phyloP scores from a whole-genome alignment of 148 eudicot genomes.

The Beta vulgaris region DNA sequence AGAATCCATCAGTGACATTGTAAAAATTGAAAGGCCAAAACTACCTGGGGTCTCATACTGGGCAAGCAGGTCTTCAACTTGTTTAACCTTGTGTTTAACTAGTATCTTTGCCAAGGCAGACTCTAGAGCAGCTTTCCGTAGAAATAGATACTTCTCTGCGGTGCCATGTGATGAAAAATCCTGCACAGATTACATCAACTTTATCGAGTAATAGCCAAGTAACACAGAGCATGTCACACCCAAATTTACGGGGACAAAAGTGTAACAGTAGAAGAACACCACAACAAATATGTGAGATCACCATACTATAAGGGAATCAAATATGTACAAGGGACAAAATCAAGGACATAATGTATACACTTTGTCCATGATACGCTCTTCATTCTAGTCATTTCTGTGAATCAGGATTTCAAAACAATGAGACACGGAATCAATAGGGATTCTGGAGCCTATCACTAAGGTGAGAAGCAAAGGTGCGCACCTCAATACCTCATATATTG shows the following conservation, averaged over 20 bases:
- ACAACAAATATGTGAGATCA: not conserved
- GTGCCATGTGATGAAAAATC: constrained; percentile 57
- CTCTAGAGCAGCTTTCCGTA: constrained; percentile 51
- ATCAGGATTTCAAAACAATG: not conserved
- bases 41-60: constrained; percentile 56
- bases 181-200: constrained; percentile 36
- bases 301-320: not conserved
- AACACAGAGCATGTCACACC: not conserved
- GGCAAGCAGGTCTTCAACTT: constrained; percentile 56
- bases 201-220: not conserved
- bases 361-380: not conserved
- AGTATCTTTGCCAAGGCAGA: constrained; percentile 73
- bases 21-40: not conserved
- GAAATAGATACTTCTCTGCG: constrained; percentile 82
- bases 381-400: not conserved
- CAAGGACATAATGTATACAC: not conserved
- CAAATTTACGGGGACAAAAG: not conserved
- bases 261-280: not conserved
- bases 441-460: not conserved
- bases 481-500: not conserved
- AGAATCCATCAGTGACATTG: not conserved
- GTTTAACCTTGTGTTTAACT: constrained; percentile 57
- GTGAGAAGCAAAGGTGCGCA: not conserved
- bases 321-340: not conserved
- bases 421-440: not conserved